Base-by-base conservation (phyloP, 331 rosid species). In the Stylosanthes scabra region DNA sequence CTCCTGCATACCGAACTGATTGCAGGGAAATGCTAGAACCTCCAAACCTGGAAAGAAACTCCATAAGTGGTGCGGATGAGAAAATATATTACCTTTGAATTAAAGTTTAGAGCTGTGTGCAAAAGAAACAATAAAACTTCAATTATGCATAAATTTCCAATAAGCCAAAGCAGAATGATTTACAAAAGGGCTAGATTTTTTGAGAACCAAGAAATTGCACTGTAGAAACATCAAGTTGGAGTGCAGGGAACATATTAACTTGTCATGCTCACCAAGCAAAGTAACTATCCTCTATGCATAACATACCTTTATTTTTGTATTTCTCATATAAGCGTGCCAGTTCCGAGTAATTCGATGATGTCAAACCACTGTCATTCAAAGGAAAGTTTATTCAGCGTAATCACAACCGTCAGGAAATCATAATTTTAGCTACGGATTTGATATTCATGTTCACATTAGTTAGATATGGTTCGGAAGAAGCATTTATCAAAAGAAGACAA, bases 1-100 rank as follows among this genome's bases (percentile, higher is more conserved):
- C 72, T 95, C 99, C 82, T 95, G 97, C 76, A 91, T 86, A 29
- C 99, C 99, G 81, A 95, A 95, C 81, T 95, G 99, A 85, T 95
- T 95, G 90, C 97, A 92, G 31, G 99, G 99, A 82, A 95, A 95
- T 71, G 99, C 99, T 71, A 95, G 85, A 74, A 95, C 74, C 89
- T 95, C 98, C 63, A 95, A 81, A 70, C 99, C 99, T 95, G 79
- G 81, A 81, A 77, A 70, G 50, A 76, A 68, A 57, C 41, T 16
- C 55, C 71, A 62, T 31, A 63, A 57, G 59, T 37, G 31, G 51
- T 28, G 65, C 63, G 4, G 71, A 76, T 5, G 57, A 72, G 13
- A 64, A 79, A 59, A 78, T 52, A 82, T 65, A 39, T 52, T 66
- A 31, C 16, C 56, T 75, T 31, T 11, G 15, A 64, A 54, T 42